A percentile compares a stretch with the other conserved stretches of the same genome.
These are phyloP conservation scores for Pseudozyma thailandica DNA, from an alignment of 1,284 basidiomycete species.

Conservation along the genomic window DNA sequence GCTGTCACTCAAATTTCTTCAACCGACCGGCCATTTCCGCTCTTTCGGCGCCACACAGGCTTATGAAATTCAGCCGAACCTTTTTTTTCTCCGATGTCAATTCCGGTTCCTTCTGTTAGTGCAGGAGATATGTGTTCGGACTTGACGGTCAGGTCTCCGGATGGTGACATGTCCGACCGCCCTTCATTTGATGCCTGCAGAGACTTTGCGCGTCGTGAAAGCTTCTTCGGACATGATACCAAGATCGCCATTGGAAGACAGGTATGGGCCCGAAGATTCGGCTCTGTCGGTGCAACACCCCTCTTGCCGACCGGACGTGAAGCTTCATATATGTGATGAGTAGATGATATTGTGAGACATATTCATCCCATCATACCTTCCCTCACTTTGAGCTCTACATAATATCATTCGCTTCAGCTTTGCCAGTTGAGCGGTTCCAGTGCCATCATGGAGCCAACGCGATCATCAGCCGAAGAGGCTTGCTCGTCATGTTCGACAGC, in stretches of 20 bases:
- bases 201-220: too few relatives aligned
- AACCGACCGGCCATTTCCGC: conserved; percentile 2
- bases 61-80: not conserved
- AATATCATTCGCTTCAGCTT: too few relatives aligned
- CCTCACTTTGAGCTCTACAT: not conserved
- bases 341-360: not conserved
- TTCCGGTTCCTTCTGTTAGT: conserved; percentile 7
- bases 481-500: conserved; percentile 24
- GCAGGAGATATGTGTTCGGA: conserved; percentile 8
- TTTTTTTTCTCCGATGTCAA: conserved; percentile 14
- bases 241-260: not conserved
- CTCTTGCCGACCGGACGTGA: not conserved
- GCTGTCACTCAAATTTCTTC: not conserved
- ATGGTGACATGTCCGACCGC: too few relatives aligned
- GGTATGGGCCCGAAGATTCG: not conserved
- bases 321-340: not conserved
- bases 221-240: not conserved
- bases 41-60: not conserved
- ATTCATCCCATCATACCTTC: not conserved
- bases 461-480: conserved; percentile 14
- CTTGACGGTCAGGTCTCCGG: conserved; percentile 16
- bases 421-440: not conserved
- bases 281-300: not conserved
- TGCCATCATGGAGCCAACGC: conserved; percentile 12
- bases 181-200: not conserved